A percentile compares a stretch with the other conserved stretches of the same genome.
These are phyloP conservation scores for Claviceps humidiphila DNA, from an alignment of 2,329 filamentous ascomycete genomes.

Conservation along the genomic window DNA sequence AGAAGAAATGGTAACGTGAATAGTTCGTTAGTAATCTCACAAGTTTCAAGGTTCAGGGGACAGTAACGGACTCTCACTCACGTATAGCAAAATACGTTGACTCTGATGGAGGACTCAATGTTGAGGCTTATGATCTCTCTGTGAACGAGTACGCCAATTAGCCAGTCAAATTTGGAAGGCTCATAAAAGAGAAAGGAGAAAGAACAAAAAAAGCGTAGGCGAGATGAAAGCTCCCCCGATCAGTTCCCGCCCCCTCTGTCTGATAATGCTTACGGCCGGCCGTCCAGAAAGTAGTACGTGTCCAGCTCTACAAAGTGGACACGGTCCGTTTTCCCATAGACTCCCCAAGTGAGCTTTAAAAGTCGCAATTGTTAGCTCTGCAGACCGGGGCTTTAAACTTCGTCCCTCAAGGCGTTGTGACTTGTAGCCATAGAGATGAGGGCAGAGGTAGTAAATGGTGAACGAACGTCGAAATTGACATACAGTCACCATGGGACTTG, in stretches of 20 bases:
- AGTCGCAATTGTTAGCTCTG: not conserved
- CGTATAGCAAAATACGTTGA: not conserved
- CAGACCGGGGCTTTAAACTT: too few species aligned
- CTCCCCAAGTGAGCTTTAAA: slow-evolving; percentile 6
- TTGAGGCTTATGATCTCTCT: not conserved
- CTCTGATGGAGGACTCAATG: not conserved
- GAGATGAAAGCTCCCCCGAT: not conserved
- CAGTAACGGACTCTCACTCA: not conserved
- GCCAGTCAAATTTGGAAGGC: not conserved
- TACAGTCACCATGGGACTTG: too few species aligned
- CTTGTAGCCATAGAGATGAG: too few species aligned
- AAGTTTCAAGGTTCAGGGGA: not conserved
- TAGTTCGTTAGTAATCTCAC: not conserved
- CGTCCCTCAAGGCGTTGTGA: too few species aligned
- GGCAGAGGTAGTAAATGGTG: too few species aligned
- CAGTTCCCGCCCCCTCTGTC: too few species aligned
- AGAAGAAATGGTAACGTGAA: not conserved
- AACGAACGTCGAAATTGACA: too few species aligned
- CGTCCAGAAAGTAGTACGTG: slow-evolving; percentile 4
- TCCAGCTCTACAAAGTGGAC: not conserved
- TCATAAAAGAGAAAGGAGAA: not conserved
- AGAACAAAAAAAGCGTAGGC: not conserved
- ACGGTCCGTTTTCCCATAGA: slow-evolving; percentile 5
- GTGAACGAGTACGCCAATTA: not conserved
- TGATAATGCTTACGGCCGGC: slow-evolving; percentile 1